These are phyloP conservation scores for Aspergillus homomorphus DNA, from an alignment of 495 filamentous ascomycete genomes.

Conservation along the genomic window DNA sequence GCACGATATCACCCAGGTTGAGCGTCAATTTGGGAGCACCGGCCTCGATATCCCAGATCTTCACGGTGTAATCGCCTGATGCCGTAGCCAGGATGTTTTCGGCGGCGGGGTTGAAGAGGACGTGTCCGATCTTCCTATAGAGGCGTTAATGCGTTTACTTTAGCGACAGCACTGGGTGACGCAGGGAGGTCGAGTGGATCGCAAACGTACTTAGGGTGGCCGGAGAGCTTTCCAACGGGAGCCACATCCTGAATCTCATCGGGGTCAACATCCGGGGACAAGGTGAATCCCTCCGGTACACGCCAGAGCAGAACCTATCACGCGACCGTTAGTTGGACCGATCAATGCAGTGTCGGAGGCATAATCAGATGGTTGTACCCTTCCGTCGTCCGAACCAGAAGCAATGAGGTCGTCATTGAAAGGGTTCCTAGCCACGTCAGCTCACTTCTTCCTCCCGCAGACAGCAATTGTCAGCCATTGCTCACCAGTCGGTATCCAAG, in stretches of 20 bases:
- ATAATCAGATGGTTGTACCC: constrained; percentile 46
- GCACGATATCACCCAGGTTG: constrained; percentile 85
- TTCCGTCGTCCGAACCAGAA: constrained; percentile 93
- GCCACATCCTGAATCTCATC: constrained; percentile 73
- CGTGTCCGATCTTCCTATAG: constrained; percentile 87
- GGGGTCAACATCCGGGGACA: constrained; percentile 72
- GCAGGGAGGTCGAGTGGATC: neutral
- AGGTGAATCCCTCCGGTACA: constrained; percentile 83
- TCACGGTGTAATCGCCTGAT: constrained; percentile 92
- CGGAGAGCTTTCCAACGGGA: constrained; percentile 74
- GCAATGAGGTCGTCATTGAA: constrained; percentile 92
- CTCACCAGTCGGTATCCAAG: constrained; percentile 95
- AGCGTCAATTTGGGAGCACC: constrained; percentile 68
- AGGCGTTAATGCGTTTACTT: constrained; percentile 18
- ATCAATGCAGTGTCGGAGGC: neutral
- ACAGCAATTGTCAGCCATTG: constrained; percentile 13
- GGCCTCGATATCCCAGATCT: constrained; percentile 92
- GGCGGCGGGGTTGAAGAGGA: constrained; percentile 94
- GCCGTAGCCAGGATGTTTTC: constrained; percentile 94
- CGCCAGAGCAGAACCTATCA: constrained; percentile 85
- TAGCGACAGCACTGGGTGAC: neutral
- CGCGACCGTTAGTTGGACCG: constrained; percentile 9
- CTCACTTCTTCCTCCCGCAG: constrained; percentile 14
- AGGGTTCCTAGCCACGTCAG: constrained; percentile 65
- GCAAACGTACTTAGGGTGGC: constrained; percentile 51